phyloP scores from a whole-genome alignment of 345 rosid genomes.

The Arabidopsis arenosa region DNA sequence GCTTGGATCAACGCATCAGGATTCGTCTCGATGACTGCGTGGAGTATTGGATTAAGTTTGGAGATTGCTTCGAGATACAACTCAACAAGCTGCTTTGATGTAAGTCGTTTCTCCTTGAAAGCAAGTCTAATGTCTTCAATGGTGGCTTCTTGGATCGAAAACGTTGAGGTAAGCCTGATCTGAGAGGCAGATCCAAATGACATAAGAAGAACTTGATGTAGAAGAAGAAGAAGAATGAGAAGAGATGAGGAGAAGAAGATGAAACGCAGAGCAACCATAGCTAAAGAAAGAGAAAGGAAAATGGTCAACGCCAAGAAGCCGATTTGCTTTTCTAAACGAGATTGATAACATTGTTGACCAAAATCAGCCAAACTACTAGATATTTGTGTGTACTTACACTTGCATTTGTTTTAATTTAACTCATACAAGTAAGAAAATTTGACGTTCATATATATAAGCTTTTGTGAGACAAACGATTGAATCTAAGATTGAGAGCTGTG shows the following conservation, averaged over 20 bases:
- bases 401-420: no score
- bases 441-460: no score
- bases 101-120: constrained; percentile 54
- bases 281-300: background rate
- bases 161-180: constrained; percentile 12
- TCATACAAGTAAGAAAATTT: no score
- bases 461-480: no score
- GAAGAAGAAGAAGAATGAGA: background rate
- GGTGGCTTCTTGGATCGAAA: constrained; percentile 57
- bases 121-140: constrained; percentile 52
- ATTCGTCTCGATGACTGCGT: constrained; percentile 70
- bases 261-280: constrained; percentile 7
- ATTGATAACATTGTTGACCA: background rate
- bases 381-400: no score
- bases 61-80: constrained; percentile 56
- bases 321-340: background rate
- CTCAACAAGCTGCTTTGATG: constrained; percentile 65
- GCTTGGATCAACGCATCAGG: constrained; percentile 69
- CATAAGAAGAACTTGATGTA: no score
- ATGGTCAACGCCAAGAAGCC: constrained; percentile 3
- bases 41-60: constrained; percentile 55
- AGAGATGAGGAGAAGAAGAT: background rate
- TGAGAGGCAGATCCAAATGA: background rate
- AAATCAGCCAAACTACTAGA: no score
- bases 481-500: no score